phyloP scores from a whole-genome alignment of 306 rosid genomes.

The Hippophae tibetana region DNA sequence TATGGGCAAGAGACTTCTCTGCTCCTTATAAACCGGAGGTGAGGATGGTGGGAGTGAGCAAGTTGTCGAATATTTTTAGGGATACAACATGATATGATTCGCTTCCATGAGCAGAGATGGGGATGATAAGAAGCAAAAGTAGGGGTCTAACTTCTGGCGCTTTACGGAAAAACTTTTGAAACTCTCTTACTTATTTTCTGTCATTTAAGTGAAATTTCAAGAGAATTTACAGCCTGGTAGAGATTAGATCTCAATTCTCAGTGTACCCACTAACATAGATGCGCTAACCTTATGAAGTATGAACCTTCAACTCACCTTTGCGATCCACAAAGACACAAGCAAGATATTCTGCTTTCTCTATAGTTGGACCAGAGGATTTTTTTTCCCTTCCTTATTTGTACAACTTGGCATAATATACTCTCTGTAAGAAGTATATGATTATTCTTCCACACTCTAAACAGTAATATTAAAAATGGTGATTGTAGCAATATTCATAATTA shows the following conservation, averaged over 20 bases:
- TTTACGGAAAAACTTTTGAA: conserved; percentile 6
- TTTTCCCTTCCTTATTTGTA: conserved; percentile 14
- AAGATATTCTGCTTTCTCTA: conserved; percentile 34
- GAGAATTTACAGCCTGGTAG: conserved; percentile 33
- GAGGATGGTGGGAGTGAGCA: conserved; percentile 26
- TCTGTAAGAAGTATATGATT: conserved; percentile 7
- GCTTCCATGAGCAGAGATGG: conserved; percentile 5
- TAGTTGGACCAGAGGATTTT: conserved; percentile 15
- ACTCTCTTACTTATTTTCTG: conserved; percentile 15
- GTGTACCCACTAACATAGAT: conserved; percentile 23
- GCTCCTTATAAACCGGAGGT: conserved; percentile 42
- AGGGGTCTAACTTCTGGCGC: background rate
- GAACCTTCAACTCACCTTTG: conserved; percentile 19
- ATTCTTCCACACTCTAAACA: background rate
- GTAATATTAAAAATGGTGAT: background rate
- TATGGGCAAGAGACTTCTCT: conserved; percentile 16
- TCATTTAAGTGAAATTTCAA: conserved; percentile 24
- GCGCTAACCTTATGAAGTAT: conserved; percentile 32
- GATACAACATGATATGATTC: conserved; percentile 41
- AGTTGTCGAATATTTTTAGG: conserved; percentile 35
- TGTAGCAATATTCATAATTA: background rate
- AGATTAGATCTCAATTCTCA: conserved; percentile 56
- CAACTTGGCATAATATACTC: conserved; percentile 37
- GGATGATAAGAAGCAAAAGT: conserved; percentile 2
- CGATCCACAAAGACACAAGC: conserved; percentile 10